Base-by-base conservation (phyloP, 768 basidiomycete genomes). In the Termitomyces sp. region DNA sequence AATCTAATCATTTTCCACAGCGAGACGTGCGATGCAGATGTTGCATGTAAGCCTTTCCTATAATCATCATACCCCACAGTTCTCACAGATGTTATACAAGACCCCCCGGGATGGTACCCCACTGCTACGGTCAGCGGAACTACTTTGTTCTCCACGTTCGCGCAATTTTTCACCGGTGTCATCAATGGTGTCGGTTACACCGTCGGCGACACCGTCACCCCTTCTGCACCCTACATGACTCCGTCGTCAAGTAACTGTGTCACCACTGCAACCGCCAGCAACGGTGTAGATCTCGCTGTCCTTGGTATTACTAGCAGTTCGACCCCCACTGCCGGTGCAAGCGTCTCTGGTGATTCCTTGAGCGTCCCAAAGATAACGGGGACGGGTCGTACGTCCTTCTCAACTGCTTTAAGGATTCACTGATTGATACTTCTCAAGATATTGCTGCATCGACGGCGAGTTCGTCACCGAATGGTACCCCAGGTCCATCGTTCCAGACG, bases 31-130 rank as follows among this genome's bases (percentile, higher is more conserved):
- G 75, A 77, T 3, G 76, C 74, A 8, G 74, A 77, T 34, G 71
- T 74, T 52, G 76, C 75, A 6, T 77, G 71, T 72, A 55, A 60
- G 70, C 53, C 44, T 28, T 41, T 24, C 11, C 47, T 40, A 24
- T 51, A 22, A 26, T 47, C 12, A 44, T 24, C 7, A 14, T 17
- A 6, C 22, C 14, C 21, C 50, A 34, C 6, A 22, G 26, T 21
- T 15, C 42, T 51, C 11, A 35, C 12, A 7, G 12, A 32, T 32
- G 30, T 17, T 19, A 24, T 51, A n/a, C n/a, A n/a, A 72, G 72
- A 76, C 49, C 76, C 76, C 8, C 76, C 76, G 22, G 76, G 76
- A 35, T 76, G 74, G 73, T 76, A 76, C 59, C 74, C 75, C 45
- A 73, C 72, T 9, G 71, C 68, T 41, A 71, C 67, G 9, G 68